phyloP scores from a whole-genome alignment of 139 green algal genomes.

The Yamagishiella unicocca region DNA sequence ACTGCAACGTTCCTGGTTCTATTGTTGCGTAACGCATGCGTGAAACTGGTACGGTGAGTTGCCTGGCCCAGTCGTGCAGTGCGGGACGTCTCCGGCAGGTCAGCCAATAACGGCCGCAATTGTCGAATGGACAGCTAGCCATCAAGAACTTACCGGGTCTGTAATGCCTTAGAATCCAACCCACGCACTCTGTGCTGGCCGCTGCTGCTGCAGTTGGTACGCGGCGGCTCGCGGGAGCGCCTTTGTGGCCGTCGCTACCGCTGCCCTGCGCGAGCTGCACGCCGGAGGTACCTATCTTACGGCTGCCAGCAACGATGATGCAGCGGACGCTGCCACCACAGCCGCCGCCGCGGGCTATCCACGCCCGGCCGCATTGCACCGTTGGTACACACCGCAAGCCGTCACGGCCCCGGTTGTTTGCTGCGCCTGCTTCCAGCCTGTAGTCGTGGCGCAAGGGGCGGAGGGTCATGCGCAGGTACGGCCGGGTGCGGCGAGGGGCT shows the following conservation, averaged over 20 bases:
- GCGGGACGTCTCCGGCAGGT: no score
- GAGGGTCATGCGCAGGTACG: slow-evolving; percentile 10
- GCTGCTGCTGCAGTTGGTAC: slow-evolving; percentile 38
- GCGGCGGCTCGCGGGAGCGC: slow-evolving; percentile 15
- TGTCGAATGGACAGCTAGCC: no score
- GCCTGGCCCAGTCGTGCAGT: no score
- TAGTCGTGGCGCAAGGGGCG: slow-evolving; percentile 2
- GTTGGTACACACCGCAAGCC: slow-evolving; percentile 5
- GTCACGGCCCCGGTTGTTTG: slow-evolving; percentile 24
- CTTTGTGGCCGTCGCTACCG: slow-evolving; percentile 27
- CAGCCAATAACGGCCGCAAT: no score
- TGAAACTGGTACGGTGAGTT: slow-evolving; percentile 16
- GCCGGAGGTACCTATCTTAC: not conserved
- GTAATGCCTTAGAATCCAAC: no score
- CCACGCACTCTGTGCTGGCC: no score
- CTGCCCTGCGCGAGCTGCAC: slow-evolving; percentile 35
- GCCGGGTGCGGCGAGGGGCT: not conserved
- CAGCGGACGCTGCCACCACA: not conserved
- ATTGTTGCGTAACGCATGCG: not conserved
- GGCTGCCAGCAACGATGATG: not conserved
- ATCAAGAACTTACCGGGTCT: no score
- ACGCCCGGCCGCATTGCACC: not conserved
- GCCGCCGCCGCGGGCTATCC: not conserved
- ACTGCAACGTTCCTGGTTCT: not conserved
- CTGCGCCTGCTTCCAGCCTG: slow-evolving; percentile 29